Percentiles rank a stretch among this genome's conserved stretches.
Evolutionary conservation across 805 yeast species (phyloP).

Genomic region (Ogataea pini): DNA sequence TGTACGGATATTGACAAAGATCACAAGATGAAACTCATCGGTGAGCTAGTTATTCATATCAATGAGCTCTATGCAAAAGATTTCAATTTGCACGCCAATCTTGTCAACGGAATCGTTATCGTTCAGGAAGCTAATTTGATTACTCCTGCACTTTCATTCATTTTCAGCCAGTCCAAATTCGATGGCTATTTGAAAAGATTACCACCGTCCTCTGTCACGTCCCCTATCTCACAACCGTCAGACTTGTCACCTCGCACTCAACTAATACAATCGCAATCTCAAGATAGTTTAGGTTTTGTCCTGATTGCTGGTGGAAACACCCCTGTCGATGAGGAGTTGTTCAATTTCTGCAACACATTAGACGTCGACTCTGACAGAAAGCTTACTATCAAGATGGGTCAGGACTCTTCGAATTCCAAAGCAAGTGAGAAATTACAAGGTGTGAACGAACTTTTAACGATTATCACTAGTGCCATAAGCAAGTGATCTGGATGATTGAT

Average conservation of each 20-base stretch:
- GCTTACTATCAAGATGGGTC: conserved; percentile 63
- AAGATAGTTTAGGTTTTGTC: conserved; percentile 40
- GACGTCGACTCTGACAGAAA: conserved; percentile 43
- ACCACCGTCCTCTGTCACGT: conserved; percentile 26
- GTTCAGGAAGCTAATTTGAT: conserved; percentile 67
- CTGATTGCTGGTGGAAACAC: conserved; percentile 67
- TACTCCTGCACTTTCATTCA: conserved; percentile 54
- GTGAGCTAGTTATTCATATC: conserved; percentile 82
- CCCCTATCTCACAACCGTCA: conserved; percentile 18
- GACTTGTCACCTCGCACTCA: conserved; percentile 17
- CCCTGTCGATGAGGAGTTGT: conserved; percentile 68
- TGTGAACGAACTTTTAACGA: conserved; percentile 62
- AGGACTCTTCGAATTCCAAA: conserved; percentile 34
- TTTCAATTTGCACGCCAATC: conserved; percentile 70
- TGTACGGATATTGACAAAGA: conserved; percentile 61
- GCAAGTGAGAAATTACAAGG: conserved; percentile 70
- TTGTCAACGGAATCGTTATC: conserved; percentile 66
- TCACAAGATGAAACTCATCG: conserved; percentile 67
- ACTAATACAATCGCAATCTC: conserved; percentile 5
- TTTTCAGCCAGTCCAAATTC: conserved; percentile 39
- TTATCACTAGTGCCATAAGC: conserved; percentile 38
- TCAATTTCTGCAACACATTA: conserved; percentile 51
- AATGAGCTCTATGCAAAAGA: conserved; percentile 68
- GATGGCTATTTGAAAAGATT: conserved; percentile 19
- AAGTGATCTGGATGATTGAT: conserved; percentile 1